Evolutionary conservation across 768 basidiomycete species (phyloP).

Genomic region (Lepiota brunneoincarnata): DNA sequence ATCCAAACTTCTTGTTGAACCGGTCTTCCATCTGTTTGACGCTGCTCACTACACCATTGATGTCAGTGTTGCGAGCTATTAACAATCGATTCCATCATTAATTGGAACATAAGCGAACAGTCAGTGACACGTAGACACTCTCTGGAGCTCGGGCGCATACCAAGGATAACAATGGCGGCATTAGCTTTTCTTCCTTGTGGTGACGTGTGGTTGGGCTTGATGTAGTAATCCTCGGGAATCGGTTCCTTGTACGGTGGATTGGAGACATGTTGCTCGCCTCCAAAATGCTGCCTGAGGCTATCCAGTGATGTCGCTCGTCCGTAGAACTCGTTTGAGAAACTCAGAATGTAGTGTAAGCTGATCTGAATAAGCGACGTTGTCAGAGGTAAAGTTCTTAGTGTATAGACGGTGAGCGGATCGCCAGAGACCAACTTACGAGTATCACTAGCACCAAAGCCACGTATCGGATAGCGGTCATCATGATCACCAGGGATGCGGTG

Average conservation of each 20-base stretch:
- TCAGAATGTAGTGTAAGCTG: constrained; percentile 62
- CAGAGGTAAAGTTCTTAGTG: not conserved
- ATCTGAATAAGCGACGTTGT: constrained; percentile 28
- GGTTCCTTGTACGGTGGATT: constrained; percentile 52
- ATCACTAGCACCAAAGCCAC: constrained; percentile 47
- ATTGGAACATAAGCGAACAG: not conserved
- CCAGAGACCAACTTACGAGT: constrained; percentile 31
- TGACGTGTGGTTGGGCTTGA: constrained; percentile 31
- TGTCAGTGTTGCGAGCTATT: constrained; percentile 57
- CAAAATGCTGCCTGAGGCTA: constrained; percentile 35
- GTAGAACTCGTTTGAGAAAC: constrained; percentile 64
- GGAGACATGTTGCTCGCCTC: constrained; percentile 17
- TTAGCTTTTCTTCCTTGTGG: constrained; percentile 65
- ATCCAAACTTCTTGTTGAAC: constrained; percentile 85
- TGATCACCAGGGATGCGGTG: constrained; percentile 23
- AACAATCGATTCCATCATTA: not conserved
- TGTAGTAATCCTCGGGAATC: constrained; percentile 60
- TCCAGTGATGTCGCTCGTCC: constrained; percentile 56
- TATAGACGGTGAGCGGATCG: not conserved
- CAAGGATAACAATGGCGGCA: constrained; percentile 80
- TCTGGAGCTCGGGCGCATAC: constrained; percentile 22
- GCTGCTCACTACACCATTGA: constrained; percentile 57
- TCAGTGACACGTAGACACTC: not conserved
- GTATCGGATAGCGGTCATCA: constrained; percentile 60
- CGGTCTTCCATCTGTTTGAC: constrained; percentile 82